phyloP scores from a whole-genome alignment of 2,329 filamentous ascomycete genomes.

The Nannizzia gypsea region DNA sequence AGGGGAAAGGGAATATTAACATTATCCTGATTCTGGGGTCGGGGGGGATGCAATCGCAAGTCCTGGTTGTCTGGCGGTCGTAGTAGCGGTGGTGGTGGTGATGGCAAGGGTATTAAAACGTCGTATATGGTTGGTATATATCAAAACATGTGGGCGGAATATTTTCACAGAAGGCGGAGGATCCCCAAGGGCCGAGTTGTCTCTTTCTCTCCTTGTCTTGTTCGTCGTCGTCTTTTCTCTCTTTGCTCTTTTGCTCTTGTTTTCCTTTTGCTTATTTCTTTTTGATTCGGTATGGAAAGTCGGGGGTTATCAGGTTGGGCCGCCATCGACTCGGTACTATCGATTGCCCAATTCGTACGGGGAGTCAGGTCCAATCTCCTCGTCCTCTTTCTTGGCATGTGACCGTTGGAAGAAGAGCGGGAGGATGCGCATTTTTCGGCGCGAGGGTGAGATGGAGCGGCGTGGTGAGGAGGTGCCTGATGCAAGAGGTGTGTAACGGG shows the following conservation, averaged over 20 bases:
- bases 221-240: neutral
- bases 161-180: neutral
- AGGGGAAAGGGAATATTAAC: neutral
- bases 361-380: constrained; percentile 20
- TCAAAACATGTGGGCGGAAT: neutral
- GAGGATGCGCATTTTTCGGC: constrained; percentile 24
- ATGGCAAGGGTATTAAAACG: neutral
- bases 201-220: neutral
- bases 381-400: constrained; percentile 30
- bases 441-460: constrained; percentile 23
- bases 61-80: neutral
- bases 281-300: neutral
- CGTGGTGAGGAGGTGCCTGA: constrained; percentile 13
- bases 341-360: neutral
- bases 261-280: neutral
- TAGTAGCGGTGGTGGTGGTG: neutral
- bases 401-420: constrained; percentile 29
- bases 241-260: neutral
- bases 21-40: neutral
- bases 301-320: neutral
- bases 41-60: no score
- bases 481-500: constrained; percentile 24
- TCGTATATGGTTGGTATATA: neutral
- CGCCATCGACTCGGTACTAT: neutral
- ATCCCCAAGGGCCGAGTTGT: neutral